Conservation (phyloP, 192 early-diverging fungal genomes). For the Lobosporangium transversale region DNA sequence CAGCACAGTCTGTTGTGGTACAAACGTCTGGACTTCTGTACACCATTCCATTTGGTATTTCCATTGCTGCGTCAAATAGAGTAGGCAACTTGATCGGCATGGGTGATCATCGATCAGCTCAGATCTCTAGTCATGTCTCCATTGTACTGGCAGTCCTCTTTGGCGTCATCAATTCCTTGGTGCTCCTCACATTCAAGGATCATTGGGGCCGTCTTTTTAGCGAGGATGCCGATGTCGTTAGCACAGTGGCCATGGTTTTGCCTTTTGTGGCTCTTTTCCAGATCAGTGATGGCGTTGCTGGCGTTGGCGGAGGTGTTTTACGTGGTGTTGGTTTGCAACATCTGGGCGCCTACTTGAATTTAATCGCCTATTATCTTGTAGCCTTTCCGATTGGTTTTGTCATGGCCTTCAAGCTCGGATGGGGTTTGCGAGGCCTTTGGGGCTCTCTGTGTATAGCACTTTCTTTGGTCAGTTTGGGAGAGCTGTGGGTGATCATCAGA, state of each 20-base stretch:
- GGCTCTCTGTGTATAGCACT: conserved; percentile 63
- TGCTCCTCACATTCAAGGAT: conserved; percentile 61
- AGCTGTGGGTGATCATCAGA: conserved; percentile 42
- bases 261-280: conserved; percentile 84
- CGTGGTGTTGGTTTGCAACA: conserved; percentile 82
- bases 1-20: conserved; percentile 85
- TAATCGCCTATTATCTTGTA: conserved; percentile 73
- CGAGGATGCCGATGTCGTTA: conserved; percentile 72
- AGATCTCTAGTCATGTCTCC: conserved; percentile 58
- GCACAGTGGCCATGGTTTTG: conserved; percentile 75
- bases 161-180: conserved; percentile 59
- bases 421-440: conserved; percentile 78
- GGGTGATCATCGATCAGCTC: conserved; percentile 56
- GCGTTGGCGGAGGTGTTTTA: conserved; percentile 73
- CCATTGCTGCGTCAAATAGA: conserved; percentile 84
- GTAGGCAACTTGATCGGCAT: conserved; percentile 83
- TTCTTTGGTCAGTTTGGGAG: conserved; percentile 45
- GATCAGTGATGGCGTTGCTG: conserved; percentile 71
- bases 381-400: conserved; percentile 71
- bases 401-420: conserved; percentile 64
- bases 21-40: conserved; percentile 77
- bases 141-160: conserved; percentile 64
- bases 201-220: conserved; percentile 76
- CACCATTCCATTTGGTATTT: conserved; percentile 81
- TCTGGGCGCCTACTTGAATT: conserved; percentile 65